Percentiles rank a stretch among this genome's conserved stretches.
These are phyloP conservation scores for Aspergillus nidulans DNA, from an alignment of 495 filamentous ascomycete genomes.

Conservation along the genomic window DNA sequence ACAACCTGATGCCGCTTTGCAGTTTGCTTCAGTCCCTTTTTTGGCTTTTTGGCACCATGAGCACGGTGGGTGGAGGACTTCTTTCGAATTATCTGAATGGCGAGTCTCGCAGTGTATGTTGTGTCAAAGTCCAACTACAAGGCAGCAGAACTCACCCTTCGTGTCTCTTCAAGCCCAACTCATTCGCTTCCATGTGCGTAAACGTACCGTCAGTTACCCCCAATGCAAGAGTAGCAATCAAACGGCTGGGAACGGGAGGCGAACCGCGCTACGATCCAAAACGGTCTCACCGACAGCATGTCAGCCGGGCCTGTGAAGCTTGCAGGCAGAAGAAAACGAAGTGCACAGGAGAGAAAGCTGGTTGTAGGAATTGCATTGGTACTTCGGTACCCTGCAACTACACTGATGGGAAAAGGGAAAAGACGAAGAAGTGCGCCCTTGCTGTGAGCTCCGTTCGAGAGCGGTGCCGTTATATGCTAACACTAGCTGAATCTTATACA, in stretches of 20 bases:
- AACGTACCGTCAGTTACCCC: conserved; percentile 15
- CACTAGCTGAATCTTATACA: conserved; percentile 9
- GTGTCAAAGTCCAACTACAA: neutral
- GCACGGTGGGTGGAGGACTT: neutral
- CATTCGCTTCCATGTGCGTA: conserved; percentile 15
- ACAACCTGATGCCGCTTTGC: neutral
- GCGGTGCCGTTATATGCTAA: neutral
- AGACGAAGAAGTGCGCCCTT: conserved; percentile 44
- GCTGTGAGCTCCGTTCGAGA: neutral
- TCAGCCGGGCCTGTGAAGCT: conserved; percentile 45
- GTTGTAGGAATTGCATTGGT: conserved; percentile 52
- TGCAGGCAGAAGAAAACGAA: conserved; percentile 54
- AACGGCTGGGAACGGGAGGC: conserved; percentile 36
- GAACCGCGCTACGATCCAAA: conserved; percentile 31
- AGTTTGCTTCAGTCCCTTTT: neutral
- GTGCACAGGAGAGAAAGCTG: conserved; percentile 52
- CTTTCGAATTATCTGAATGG: too few species aligned
- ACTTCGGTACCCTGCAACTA: conserved; percentile 50
- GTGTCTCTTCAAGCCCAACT: neutral
- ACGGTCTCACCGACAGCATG: conserved; percentile 39
- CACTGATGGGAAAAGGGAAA: conserved; percentile 54
- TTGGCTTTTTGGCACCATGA: neutral
- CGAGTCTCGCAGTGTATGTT: neutral
- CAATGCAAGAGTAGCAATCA: conserved; percentile 39
- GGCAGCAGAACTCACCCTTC: neutral